phyloP scores from a whole-genome alignment of 805 yeast genomes.

The Yueomyces sp. region DNA sequence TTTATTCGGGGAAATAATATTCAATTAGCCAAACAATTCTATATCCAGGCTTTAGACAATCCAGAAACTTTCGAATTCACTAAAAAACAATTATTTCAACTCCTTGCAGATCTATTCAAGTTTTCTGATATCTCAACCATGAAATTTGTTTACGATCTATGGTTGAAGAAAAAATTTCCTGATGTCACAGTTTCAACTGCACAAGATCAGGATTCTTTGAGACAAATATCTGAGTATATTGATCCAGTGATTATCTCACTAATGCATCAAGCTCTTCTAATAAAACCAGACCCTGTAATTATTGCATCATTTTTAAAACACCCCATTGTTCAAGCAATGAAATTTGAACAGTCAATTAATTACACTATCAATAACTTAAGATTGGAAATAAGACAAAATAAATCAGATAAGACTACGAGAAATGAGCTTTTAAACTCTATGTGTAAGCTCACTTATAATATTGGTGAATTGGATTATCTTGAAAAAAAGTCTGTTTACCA shows the following conservation, averaged over 20 bases:
- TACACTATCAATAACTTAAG: slow-evolving; percentile 8
- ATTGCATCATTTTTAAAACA: slow-evolving; percentile 5
- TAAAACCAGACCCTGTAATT: not conserved
- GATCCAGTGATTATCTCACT: slow-evolving; percentile 6
- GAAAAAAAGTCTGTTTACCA: not conserved
- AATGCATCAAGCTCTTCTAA: slow-evolving; percentile 6
- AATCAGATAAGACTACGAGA: not conserved
- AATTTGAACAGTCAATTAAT: slow-evolving; percentile 7
- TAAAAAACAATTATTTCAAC: slow-evolving; percentile 7
- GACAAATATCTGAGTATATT: not conserved
- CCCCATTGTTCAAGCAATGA: slow-evolving; percentile 5
- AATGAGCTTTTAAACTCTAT: not conserved
- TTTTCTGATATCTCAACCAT: slow-evolving; percentile 10
- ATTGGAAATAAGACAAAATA: slow-evolving; percentile 1
- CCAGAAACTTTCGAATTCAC: slow-evolving; percentile 18
- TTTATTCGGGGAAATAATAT: slow-evolving; percentile 16
- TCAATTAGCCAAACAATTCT: slow-evolving; percentile 21
- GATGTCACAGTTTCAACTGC: not conserved
- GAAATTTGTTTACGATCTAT: slow-evolving; percentile 11
- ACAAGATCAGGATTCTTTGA: not conserved
- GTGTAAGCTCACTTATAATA: not conserved
- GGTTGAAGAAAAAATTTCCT: slow-evolving; percentile 11
- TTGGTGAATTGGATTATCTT: not conserved
- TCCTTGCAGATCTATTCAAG: slow-evolving; percentile 8
- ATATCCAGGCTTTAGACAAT: slow-evolving; percentile 15